Conservation (phyloP, 164 flowering plant genomes). For the Stephania yunnanensis region DNA sequence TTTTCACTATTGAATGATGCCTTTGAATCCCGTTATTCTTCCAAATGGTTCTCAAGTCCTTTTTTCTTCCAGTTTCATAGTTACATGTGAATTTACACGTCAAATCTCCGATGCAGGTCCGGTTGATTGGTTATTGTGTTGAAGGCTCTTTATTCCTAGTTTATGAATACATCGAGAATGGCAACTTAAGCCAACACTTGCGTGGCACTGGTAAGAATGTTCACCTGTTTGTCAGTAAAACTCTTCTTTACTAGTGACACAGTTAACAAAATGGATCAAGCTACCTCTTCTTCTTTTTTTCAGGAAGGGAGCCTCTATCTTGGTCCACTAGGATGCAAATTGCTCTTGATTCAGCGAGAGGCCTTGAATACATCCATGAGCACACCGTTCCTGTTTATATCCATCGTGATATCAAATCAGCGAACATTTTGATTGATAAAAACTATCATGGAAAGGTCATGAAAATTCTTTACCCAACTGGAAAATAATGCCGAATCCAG, state of each 20-base stretch:
- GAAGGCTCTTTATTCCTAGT: slow-evolving; percentile 77
- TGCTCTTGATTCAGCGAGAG: slow-evolving; percentile 97
- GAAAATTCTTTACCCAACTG: background rate
- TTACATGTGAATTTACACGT: background rate
- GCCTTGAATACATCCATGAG: slow-evolving; percentile 95
- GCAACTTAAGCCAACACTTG: slow-evolving; percentile 79
- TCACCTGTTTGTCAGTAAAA: background rate
- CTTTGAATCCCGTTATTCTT: background rate
- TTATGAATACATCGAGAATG: slow-evolving; percentile 86
- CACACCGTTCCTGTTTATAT: slow-evolving; percentile 94
- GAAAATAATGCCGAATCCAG: background rate
- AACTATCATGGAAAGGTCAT: slow-evolving; percentile 81
- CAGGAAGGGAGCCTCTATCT: slow-evolving; percentile 62
- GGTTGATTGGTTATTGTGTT: slow-evolving; percentile 86
- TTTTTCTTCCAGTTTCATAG: background rate
- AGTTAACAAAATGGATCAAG: background rate
- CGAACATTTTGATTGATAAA: slow-evolving; percentile 88
- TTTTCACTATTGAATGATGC: background rate
- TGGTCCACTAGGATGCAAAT: slow-evolving; percentile 87
- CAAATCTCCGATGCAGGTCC: slow-evolving; percentile 49
- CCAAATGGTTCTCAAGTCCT: background rate
- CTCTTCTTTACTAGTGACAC: background rate
- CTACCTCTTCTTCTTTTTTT: background rate
- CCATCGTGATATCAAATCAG: slow-evolving; percentile 93
- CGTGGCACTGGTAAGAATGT: slow-evolving; percentile 63